Percentiles rank a stretch among this genome's conserved stretches.
phyloP scores from a whole-genome alignment of 1,139 yeast genomes.

The Debaryomycetaceae sp. region DNA sequence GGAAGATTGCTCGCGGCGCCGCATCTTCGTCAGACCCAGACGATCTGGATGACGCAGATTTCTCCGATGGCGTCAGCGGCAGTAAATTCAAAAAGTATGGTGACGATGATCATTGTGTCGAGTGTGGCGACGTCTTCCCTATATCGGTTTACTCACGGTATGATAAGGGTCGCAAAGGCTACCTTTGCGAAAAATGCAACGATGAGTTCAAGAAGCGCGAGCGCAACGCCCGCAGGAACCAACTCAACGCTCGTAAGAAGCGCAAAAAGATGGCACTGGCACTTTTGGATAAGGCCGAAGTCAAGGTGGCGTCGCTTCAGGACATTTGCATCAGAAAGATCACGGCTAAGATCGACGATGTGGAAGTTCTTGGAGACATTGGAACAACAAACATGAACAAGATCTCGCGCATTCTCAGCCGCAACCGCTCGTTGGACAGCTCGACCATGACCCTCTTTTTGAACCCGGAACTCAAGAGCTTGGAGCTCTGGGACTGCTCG shows the following conservation, averaged over 20 bases:
- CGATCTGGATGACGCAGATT: conserved; percentile 11
- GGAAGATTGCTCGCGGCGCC: conserved; percentile 26
- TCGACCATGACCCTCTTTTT: conserved; percentile 70
- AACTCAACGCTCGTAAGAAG: conserved; percentile 61
- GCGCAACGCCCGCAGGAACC: conserved; percentile 44
- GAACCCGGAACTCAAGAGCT: conserved; percentile 47
- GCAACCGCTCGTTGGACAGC: conserved; percentile 73
- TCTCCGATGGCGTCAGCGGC: conserved; percentile 17
- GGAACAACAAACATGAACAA: conserved; percentile 62
- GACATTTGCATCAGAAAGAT: conserved; percentile 74
- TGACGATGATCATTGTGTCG: conserved; percentile 51
- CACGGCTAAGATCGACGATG: conserved; percentile 68
- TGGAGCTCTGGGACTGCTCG: conserved; percentile 93
- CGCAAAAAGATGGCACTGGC: conserved; percentile 83
- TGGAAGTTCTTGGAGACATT: conserved; percentile 76
- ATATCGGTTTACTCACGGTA: conserved; percentile 64
- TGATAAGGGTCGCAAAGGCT: conserved; percentile 46
- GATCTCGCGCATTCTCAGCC: conserved; percentile 70
- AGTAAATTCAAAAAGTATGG: conserved; percentile 34
- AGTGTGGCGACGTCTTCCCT: conserved; percentile 53
- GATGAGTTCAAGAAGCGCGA: conserved; percentile 40
- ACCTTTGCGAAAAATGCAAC: conserved; percentile 66
- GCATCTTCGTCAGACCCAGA: conserved; percentile 15
- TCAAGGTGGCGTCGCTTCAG: conserved; percentile 66
- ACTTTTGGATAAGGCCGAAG: conserved; percentile 64